These are phyloP conservation scores for Puccinia horiana DNA, from an alignment of 1,284 basidiomycete species.

Conservation along the genomic window DNA sequence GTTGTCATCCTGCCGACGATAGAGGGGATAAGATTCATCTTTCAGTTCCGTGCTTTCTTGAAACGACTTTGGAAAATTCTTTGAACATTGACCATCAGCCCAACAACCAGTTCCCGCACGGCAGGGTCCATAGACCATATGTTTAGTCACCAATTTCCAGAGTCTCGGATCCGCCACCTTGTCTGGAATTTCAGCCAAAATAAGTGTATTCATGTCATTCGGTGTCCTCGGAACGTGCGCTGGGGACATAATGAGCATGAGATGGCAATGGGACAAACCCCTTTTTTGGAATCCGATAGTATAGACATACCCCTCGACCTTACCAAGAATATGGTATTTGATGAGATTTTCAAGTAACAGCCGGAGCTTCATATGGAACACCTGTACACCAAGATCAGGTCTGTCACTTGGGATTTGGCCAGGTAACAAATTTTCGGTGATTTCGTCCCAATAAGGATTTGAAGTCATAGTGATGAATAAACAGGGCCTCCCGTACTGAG, in stretches of 20 bases:
- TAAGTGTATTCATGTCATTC: not conserved
- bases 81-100: not conserved
- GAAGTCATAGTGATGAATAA: constrained; percentile 61
- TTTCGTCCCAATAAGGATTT: constrained; percentile 61
- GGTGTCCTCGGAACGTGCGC: not conserved
- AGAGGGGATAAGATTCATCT: not conserved
- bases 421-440: constrained; percentile 58
- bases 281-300: constrained; percentile 19
- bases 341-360: not conserved
- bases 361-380: not conserved
- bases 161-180: not conserved
- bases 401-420: not conserved
- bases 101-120: not conserved
- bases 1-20: not conserved
- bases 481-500: constrained; percentile 56
- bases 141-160: not conserved
- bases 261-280: constrained; percentile 4
- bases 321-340: not conserved
- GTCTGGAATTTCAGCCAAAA: constrained; percentile 8
- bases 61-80: not conserved
- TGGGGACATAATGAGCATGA: not conserved
- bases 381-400: not conserved
- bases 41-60: not conserved
- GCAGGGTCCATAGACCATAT: constrained; percentile 16
- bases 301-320: not conserved